Conservation (phyloP, 169 alveolate species). For the Plasmodium chabaudi region DNA sequence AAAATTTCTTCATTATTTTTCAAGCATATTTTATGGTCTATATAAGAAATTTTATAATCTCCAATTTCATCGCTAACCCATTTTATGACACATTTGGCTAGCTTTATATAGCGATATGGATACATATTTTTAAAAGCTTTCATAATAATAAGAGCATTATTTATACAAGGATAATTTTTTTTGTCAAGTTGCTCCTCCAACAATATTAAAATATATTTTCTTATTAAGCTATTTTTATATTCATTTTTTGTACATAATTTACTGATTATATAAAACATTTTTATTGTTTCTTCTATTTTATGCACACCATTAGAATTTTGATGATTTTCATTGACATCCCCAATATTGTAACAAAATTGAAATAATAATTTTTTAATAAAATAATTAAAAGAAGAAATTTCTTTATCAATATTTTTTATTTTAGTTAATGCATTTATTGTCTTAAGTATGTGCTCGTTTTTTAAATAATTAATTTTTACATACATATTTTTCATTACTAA, state of each 20-base stretch:
- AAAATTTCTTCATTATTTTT: background rate
- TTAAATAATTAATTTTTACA: slow-evolving; percentile 22
- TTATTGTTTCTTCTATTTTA: slow-evolving; percentile 30
- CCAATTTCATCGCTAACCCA: background rate
- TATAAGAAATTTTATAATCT: background rate
- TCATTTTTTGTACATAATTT: slow-evolving; percentile 20
- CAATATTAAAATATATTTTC: slow-evolving; percentile 27
- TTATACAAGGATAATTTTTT: background rate
- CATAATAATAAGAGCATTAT: slow-evolving; percentile 10
- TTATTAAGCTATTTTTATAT: slow-evolving; percentile 14
- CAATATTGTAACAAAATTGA: slow-evolving; percentile 11
- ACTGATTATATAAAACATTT: slow-evolving; percentile 40
- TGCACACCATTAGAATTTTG: background rate
- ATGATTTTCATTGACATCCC: background rate
- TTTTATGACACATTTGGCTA: slow-evolving; percentile 9
- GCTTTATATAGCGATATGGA: slow-evolving; percentile 42
- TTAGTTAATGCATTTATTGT: slow-evolving; percentile 34
- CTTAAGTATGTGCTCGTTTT: slow-evolving; percentile 29
- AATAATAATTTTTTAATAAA: slow-evolving; percentile 41
- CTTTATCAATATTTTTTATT: slow-evolving; percentile 38
- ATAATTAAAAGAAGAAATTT: slow-evolving; percentile 29
- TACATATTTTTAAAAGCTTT: slow-evolving; percentile 44
- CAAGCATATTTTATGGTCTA: background rate
- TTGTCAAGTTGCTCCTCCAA: slow-evolving; percentile 35
- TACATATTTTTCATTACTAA: slow-evolving; percentile 37